Conservation (phyloP, 108 stramenopile genomes). For the Cylindrotheca closterium region DNA sequence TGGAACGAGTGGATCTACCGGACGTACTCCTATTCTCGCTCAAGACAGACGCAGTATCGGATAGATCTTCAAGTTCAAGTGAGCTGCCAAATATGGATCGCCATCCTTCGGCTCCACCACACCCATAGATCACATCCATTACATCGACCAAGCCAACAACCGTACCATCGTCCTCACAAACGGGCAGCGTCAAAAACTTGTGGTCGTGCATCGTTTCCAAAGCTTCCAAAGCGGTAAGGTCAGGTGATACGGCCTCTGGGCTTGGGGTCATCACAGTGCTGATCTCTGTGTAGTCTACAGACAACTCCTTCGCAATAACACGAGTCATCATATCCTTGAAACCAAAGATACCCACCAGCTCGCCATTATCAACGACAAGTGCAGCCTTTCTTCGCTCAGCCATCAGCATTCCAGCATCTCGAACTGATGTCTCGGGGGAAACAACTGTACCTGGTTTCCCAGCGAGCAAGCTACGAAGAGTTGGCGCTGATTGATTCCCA, state of each 20-base stretch:
- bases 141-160: conserved; percentile 94
- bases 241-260: conserved; percentile 86
- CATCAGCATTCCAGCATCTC: conserved; percentile 78
- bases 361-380: conserved; percentile 75
- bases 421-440: conserved; percentile 52
- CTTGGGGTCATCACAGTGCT: conserved; percentile 90
- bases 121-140: conserved; percentile 90
- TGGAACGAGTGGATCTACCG: conserved; percentile 9
- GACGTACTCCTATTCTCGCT: conserved; percentile 25
- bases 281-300: conserved; percentile 70
- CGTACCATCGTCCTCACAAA: conserved; percentile 72
- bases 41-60: conserved; percentile 49
- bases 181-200: conserved; percentile 91
- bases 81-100: conserved; percentile 69
- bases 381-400: conserved; percentile 84
- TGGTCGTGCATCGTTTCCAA: conserved; percentile 93
- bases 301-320: conserved; percentile 84
- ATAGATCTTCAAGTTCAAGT: conserved; percentile 64
- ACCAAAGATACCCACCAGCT: conserved; percentile 88
- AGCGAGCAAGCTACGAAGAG: conserved; percentile 64
- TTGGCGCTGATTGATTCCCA: conserved; percentile 61
- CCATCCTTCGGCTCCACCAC: conserved; percentile 83
- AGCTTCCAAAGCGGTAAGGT: conserved; percentile 89
- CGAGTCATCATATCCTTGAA: conserved; percentile 94
- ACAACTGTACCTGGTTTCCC: conserved; percentile 75